phyloP scores from a whole-genome alignment of 345 rosid genomes.

The Lepidium sativum region DNA sequence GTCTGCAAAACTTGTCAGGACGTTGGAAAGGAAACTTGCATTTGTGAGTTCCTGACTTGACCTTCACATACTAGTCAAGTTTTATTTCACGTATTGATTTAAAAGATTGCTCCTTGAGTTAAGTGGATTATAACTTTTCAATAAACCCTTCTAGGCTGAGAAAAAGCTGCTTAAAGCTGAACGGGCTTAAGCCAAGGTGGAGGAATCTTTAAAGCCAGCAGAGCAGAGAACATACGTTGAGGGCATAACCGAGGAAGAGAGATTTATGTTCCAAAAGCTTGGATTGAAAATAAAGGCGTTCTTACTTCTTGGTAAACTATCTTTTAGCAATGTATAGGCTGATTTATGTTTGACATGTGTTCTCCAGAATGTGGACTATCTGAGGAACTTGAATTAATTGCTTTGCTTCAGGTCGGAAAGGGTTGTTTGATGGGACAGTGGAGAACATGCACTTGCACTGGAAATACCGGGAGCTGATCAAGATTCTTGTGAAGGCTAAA shows the following conservation, averaged over 20 bases:
- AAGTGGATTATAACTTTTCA: not conserved
- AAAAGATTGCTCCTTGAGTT: not conserved
- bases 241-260: conserved; percentile 84
- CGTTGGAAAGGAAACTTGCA: conserved; percentile 66
- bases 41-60: conserved; percentile 46
- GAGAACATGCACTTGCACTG: conserved; percentile 99
- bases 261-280: conserved; percentile 96
- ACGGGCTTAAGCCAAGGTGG: conserved; percentile 65
- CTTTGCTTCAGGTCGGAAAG: conserved; percentile 74
- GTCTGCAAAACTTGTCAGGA: conserved; percentile 54
- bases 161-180: conserved; percentile 66
- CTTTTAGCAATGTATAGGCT: not conserved
- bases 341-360: not conserved
- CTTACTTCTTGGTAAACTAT: conserved; percentile 70
- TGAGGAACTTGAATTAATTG: conserved; percentile 19
- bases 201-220: conserved; percentile 59
- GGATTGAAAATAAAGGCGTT: conserved; percentile 94
- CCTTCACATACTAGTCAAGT: not conserved
- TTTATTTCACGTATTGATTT: not conserved
- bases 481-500: conserved; percentile 69
- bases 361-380: not conserved
- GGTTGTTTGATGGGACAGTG: conserved; percentile 91
- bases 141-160: conserved; percentile 47
- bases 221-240: conserved; percentile 62
- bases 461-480: conserved; percentile 86